Percentiles rank a stretch among this genome's conserved stretches.
Conservation (phyloP, 2,329 filamentous ascomycete species). For the Coniochaeta sp. region DNA sequence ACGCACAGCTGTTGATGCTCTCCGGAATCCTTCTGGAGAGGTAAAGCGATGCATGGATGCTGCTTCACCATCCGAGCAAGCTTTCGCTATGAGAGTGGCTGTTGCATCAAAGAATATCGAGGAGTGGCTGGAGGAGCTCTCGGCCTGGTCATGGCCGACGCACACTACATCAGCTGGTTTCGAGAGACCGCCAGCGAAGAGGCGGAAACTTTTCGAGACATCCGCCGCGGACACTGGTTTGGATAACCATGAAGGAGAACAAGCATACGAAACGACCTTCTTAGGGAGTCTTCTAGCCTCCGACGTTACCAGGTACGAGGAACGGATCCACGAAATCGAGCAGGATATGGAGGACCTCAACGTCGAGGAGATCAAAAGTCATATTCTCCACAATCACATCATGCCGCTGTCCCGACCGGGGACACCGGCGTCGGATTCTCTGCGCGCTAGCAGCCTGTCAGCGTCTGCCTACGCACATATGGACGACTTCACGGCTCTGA, state of each 20-base stretch:
- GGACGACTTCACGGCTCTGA: constrained; percentile 82
- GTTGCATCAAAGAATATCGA: constrained; percentile 63
- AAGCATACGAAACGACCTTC: constrained; percentile 31
- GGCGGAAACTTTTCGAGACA: constrained; percentile 22
- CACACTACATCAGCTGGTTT: constrained; percentile 45
- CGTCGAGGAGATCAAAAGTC: constrained; percentile 81
- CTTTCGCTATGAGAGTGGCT: constrained; percentile 64
- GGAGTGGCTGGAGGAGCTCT: constrained; percentile 69
- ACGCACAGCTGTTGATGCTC: constrained; percentile 50
- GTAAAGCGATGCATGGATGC: constrained; percentile 53
- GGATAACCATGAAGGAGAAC: not conserved
- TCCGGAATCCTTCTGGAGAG: constrained; percentile 44
- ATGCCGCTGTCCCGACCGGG: constrained; percentile 48
- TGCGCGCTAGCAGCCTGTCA: constrained; percentile 29
- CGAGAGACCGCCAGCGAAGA: constrained; percentile 35
- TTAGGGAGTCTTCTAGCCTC: constrained; percentile 63
- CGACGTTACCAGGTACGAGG: constrained; percentile 62
- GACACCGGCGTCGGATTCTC: constrained; percentile 39
- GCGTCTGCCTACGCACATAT: constrained; percentile 57
- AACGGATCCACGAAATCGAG: constrained; percentile 66
- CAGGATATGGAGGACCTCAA: constrained; percentile 62
- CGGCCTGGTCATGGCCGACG: constrained; percentile 49
- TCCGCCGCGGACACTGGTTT: not conserved
- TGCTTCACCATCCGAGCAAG: constrained; percentile 58
- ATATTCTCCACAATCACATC: constrained; percentile 77